Evolutionary conservation across 805 yeast species (phyloP).

Genomic region (Ogataea angusta): DNA sequence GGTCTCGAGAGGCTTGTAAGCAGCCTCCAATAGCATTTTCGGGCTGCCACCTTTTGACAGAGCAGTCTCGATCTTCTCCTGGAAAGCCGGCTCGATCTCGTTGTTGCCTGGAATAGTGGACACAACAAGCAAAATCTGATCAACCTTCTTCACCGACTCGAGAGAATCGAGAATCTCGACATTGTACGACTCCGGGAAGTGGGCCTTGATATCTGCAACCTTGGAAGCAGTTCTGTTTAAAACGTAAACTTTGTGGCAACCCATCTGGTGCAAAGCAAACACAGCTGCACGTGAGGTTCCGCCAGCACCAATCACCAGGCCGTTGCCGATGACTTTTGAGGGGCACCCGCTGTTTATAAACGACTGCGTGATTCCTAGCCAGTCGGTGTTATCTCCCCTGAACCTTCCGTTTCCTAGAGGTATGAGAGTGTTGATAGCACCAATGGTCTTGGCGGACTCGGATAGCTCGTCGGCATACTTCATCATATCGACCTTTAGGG

Average conservation of each 20-base stretch:
- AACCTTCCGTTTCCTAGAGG: conserved; percentile 51
- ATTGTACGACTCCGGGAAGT: conserved; percentile 57
- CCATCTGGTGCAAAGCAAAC: conserved; percentile 76
- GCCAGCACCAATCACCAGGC: conserved; percentile 92
- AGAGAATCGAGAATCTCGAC: conserved; percentile 53
- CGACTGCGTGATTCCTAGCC: conserved; percentile 81
- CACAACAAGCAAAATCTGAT: conserved; percentile 56
- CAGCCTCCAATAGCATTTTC: conserved; percentile 80
- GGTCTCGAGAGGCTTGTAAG: conserved; percentile 86
- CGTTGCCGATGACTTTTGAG: conserved; percentile 41
- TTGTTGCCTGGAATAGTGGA: conserved; percentile 84
- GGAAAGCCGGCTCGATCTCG: conserved; percentile 55
- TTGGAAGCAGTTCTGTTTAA: conserved; percentile 76
- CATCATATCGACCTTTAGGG: conserved; percentile 80
- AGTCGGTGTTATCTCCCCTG: conserved; percentile 91
- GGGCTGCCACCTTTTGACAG: conserved; percentile 42
- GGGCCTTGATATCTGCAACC: conserved; percentile 51
- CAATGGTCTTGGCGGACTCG: conserved; percentile 77
- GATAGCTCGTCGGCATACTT: conserved; percentile 61
- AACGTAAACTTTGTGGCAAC: conserved; percentile 73
- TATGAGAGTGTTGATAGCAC: conserved; percentile 89
- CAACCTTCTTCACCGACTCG: conserved; percentile 43
- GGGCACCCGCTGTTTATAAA: conserved; percentile 63
- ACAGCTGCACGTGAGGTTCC: conserved; percentile 97
- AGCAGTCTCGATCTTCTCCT: conserved; percentile 45